Evolutionary conservation across 345 rosid species (phyloP).

Genomic region (Lenwebbia sp.): DNA sequence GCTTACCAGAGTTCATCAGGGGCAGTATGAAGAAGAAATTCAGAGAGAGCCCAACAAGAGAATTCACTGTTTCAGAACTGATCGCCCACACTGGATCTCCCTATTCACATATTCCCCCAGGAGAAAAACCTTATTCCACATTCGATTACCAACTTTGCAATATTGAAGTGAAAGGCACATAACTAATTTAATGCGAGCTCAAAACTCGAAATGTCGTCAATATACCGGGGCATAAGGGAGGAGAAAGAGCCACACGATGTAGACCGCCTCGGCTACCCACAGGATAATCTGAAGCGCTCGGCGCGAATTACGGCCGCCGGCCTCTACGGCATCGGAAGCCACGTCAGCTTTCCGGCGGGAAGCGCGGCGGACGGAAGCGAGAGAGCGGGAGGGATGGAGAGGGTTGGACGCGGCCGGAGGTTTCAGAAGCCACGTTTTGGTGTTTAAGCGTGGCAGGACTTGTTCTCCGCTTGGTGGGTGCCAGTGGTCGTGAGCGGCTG

Average conservation of each 20-base stretch:
- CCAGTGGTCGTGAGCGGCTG: background rate
- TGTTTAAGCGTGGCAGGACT: background rate
- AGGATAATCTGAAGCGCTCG: slow-evolving; percentile 32
- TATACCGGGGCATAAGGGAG: slow-evolving; percentile 88
- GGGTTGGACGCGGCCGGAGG: background rate
- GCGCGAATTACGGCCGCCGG: slow-evolving; percentile 10
- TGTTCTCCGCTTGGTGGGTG: background rate
- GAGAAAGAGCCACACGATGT: slow-evolving; percentile 85
- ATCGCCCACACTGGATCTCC: slow-evolving; percentile 95
- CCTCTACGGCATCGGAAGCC: slow-evolving; percentile 13
- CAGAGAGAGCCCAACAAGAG: slow-evolving; percentile 69
- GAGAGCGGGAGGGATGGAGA: background rate
- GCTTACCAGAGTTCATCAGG: slow-evolving; percentile 54
- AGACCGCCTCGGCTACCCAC: slow-evolving; percentile 71
- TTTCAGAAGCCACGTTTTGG: slow-evolving; percentile 8
- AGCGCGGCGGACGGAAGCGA: slow-evolving; percentile 17
- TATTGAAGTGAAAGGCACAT: background rate
- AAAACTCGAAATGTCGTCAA: background rate
- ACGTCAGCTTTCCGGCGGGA: slow-evolving; percentile 38
- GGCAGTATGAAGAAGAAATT: slow-evolving; percentile 95
- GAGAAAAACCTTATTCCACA: background rate
- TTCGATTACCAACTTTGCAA: background rate
- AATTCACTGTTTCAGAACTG: slow-evolving; percentile 59
- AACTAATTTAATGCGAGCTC: background rate
- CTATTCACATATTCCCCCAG: slow-evolving; percentile 20